Evolutionary conservation across 83 land plant species (phyloP).

Genomic region (Larix sibirica): DNA sequence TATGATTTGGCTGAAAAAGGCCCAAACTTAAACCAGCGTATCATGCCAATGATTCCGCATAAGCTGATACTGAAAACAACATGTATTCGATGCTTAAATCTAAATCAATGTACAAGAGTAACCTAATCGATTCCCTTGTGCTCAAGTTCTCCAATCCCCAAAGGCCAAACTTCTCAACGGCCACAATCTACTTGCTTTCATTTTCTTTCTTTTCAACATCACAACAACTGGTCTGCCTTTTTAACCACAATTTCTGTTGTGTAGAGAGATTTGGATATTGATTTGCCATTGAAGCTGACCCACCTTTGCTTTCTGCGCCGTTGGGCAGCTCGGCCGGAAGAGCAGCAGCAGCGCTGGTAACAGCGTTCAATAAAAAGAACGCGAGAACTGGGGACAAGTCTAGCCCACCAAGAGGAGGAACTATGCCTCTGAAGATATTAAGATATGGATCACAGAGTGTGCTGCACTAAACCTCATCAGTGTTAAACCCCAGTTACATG

Average conservation of each 20-base stretch:
- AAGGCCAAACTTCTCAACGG: background rate
- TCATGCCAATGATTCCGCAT: too few species aligned
- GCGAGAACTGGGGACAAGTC: constrained; percentile 97
- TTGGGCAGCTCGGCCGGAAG: constrained; percentile 91
- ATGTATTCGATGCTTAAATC: too few species aligned
- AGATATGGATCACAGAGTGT: constrained; percentile 95
- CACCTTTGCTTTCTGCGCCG: constrained; percentile 4
- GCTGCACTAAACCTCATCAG: constrained; percentile 44
- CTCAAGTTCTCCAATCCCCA: too few species aligned
- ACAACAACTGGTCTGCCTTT: constrained; percentile 16
- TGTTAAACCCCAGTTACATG: too few species aligned
- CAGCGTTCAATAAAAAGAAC: constrained; percentile 81
- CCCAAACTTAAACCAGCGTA: too few species aligned
- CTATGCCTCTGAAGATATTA: constrained; percentile 93
- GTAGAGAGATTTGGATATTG: background rate
- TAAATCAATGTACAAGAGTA: too few species aligned
- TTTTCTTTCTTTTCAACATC: constrained; percentile 26
- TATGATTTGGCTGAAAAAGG: too few species aligned
- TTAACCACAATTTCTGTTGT: constrained; percentile 26
- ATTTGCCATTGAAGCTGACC: background rate
- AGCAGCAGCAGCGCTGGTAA: constrained; percentile 92
- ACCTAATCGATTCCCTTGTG: too few species aligned
- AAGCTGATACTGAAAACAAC: too few species aligned
- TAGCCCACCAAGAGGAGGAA: constrained; percentile 91
- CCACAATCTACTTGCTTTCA: background rate